phyloP scores from a whole-genome alignment of 2,329 filamentous ascomycete species.

The Talaromyces sp. region DNA sequence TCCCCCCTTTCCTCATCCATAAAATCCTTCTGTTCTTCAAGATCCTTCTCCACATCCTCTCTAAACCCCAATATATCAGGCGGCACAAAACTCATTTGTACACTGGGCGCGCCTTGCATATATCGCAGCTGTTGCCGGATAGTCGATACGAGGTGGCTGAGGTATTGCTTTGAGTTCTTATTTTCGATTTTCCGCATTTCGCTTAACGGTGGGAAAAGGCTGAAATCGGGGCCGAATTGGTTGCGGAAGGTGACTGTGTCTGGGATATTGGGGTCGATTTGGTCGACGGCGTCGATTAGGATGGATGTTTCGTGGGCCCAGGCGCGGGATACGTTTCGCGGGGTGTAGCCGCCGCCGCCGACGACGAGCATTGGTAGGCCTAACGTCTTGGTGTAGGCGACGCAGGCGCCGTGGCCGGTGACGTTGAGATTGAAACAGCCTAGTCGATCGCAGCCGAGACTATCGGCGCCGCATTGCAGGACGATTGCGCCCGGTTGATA shows the following conservation, averaged over 20 bases:
- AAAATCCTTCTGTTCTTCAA: slow-evolving; percentile 39
- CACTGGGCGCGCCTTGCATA: slow-evolving; percentile 76
- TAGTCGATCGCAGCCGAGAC: slow-evolving; percentile 83
- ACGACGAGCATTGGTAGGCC: slow-evolving; percentile 80
- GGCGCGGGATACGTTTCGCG: slow-evolving; percentile 88
- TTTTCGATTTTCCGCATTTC: slow-evolving; percentile 65
- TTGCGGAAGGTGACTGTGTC: slow-evolving; percentile 76
- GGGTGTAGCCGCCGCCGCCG: slow-evolving; percentile 93
- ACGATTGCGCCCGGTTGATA: slow-evolving; percentile 91
- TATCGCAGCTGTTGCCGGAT: slow-evolving; percentile 83
- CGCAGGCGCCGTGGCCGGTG: slow-evolving; percentile 85
- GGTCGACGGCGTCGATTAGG: slow-evolving; percentile 67
- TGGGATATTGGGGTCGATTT: slow-evolving; percentile 69
- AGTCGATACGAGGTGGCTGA: slow-evolving; percentile 69
- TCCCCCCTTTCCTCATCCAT: slow-evolving; percentile 39
- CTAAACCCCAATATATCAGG: slow-evolving; percentile 61
- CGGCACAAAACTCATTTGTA: slow-evolving; percentile 76
- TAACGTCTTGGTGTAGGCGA: slow-evolving; percentile 78
- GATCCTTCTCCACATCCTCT: slow-evolving; percentile 45
- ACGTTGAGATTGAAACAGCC: slow-evolving; percentile 97
- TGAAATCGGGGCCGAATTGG: slow-evolving; percentile 83
- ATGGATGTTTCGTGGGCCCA: slow-evolving; percentile 97
- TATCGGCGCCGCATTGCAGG: slow-evolving; percentile 92
- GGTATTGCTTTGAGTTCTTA: slow-evolving; percentile 69
- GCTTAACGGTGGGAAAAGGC: slow-evolving; percentile 81